Evolutionary conservation across 176 grass and related monocot species (phyloP), one percentile per base, ranked within the genome.

Genomic region (Raddia distichophylla): DNA sequence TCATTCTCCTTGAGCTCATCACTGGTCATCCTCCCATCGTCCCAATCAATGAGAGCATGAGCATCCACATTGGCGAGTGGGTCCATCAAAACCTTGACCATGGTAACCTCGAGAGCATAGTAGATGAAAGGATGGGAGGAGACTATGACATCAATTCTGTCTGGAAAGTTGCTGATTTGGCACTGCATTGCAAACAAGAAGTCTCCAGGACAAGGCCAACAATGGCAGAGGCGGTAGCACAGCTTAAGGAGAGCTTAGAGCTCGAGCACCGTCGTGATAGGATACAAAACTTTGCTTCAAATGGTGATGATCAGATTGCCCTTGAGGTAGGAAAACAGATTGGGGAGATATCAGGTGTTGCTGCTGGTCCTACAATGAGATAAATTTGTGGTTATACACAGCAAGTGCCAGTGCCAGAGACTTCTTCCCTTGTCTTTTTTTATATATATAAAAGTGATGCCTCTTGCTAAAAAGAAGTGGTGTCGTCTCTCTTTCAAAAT

Each of bases 11-110:
- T 15, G 71, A 82, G 64, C 71, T 87, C 15, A 70, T 87, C 55
- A 87, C 85, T n/a, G 55, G 85, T 5, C 78, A 14, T 42, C 19
- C 86, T 47, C 86, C 67, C 0, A 19, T 88, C 3, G 43, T 88
- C 27, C 74, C 80, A 0, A 44, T 88, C 35, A 56, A 70, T 6
- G 80, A 83, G 13, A 78, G 80, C 4, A 9, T 67, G 74, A 73
- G 42, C 67, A 50, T 88, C 43, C 80, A 88, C 50, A 17, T 88
- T 40, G 80, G 80, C 10, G 80, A 88, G 86, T 83, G 80, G 80
- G 86, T 83, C 58, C 74, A 78, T 18, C 80, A 83, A 12, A 83
- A 47, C 57, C 80, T 87, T 0, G 49, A 59, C 40, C 57, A 58
- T 4, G 59, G 73, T 15, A 50, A 12, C 73, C 58, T 83, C 4